Evolutionary conservation across 768 basidiomycete genomes (phyloP).

Genomic region (Tricholomella constricta): DNA sequence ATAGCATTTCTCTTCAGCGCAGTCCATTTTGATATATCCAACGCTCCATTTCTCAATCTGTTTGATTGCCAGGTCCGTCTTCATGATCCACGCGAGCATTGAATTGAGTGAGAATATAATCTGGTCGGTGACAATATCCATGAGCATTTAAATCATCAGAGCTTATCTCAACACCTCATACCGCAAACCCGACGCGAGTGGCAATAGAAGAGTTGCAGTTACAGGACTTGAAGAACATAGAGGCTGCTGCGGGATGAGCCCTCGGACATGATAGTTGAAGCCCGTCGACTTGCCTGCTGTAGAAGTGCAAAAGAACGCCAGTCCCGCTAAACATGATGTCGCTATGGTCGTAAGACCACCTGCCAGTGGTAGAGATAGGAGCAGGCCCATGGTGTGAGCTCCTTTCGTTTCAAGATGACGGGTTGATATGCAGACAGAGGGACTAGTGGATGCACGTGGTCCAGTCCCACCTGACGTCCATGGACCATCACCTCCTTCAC

Average conservation of each 20-base stretch:
- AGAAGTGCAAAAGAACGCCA: slow-evolving; percentile 86
- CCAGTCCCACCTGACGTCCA: not conserved
- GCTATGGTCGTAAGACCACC: slow-evolving; percentile 72
- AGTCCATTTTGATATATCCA: slow-evolving; percentile 99
- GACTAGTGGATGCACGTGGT: slow-evolving; percentile 9
- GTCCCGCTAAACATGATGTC: slow-evolving; percentile 79
- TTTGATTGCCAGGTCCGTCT: slow-evolving; percentile 83
- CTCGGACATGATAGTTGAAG: not conserved
- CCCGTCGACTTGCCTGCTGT: slow-evolving; percentile 63
- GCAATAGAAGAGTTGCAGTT: slow-evolving; percentile 99
- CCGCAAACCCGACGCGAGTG: slow-evolving; percentile 93
- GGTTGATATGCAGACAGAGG: slow-evolving; percentile 1
- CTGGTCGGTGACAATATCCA: slow-evolving; percentile 39
- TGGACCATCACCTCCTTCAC: too few relatives aligned
- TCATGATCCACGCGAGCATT: slow-evolving; percentile 96
- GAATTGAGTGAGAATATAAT: slow-evolving; percentile 96
- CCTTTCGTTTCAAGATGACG: not conserved
- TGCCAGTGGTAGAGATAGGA: slow-evolving; percentile 72
- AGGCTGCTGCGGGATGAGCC: slow-evolving; percentile 51
- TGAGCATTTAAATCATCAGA: not conserved
- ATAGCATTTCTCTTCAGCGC: slow-evolving; percentile 90
- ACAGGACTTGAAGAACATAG: slow-evolving; percentile 97
- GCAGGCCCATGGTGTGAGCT: slow-evolving; percentile 58
- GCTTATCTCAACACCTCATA: slow-evolving; percentile 35
- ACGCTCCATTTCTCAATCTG: slow-evolving; percentile 91